Conservation (phyloP, 306 rosid species). For the Crotalaria pallida region DNA sequence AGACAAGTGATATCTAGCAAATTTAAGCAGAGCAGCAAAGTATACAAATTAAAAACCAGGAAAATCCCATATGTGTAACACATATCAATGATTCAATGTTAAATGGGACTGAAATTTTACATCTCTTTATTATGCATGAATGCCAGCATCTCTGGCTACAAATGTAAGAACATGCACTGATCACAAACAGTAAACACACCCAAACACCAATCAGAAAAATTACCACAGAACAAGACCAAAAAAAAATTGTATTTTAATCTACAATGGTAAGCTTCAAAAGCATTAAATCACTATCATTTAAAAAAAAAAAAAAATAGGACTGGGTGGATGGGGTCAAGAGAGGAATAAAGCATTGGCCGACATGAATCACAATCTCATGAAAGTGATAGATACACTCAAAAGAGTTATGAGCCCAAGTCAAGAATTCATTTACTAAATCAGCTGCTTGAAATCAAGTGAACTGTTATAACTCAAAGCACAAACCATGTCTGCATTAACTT, state of each 20-base stretch:
- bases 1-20: background rate
- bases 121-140: background rate
- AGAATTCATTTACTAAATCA: background rate
- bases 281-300: background rate
- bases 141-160: background rate
- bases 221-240: too few relatives aligned
- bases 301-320: too few relatives aligned
- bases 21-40: conserved; percentile 15
- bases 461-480: background rate
- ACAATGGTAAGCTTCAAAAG: conserved; percentile 12
- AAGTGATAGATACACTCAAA: background rate
- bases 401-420: background rate
- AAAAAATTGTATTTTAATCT: too few relatives aligned
- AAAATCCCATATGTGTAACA: background rate
- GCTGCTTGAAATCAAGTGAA: background rate
- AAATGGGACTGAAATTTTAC: background rate
- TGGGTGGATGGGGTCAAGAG: background rate
- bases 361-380: conserved; percentile 2
- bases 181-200: background rate
- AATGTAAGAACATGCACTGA: background rate
- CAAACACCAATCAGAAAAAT: background rate
- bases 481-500: background rate
- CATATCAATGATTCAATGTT: background rate
- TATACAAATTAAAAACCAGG: conserved; percentile 9
- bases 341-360: background rate